A percentile compares a stretch with the other conserved stretches of the same genome.
Evolutionary conservation across 2,329 filamentous ascomycete species (phyloP).

Genomic region (Zasmidium cellare): DNA sequence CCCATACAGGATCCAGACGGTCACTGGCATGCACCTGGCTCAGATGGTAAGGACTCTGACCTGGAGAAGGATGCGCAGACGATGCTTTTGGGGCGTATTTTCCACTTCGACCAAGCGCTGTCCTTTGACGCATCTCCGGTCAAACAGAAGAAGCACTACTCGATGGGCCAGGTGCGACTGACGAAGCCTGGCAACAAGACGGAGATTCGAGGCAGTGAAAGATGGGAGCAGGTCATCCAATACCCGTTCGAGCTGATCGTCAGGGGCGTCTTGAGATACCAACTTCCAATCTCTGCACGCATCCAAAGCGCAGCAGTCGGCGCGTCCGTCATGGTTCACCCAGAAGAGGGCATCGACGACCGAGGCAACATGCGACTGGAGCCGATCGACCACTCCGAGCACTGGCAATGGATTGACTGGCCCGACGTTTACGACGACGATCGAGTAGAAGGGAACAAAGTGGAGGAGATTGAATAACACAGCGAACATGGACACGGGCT

Average conservation of each 20-base stretch:
- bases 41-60: constrained; percentile 51
- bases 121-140: constrained; percentile 89
- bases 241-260: constrained; percentile 94
- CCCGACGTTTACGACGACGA: constrained; percentile 16
- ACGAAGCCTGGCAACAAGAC: constrained; percentile 84
- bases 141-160: constrained; percentile 68
- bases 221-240: constrained; percentile 88
- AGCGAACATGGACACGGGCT: constrained; percentile 5
- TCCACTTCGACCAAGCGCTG: constrained; percentile 81
- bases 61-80: constrained; percentile 68
- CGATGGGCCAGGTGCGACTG: constrained; percentile 81
- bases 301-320: constrained; percentile 53
- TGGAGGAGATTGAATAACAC: not conserved
- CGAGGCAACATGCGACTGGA: constrained; percentile 33
- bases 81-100: constrained; percentile 87
- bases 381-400: constrained; percentile 27
- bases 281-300: constrained; percentile 59
- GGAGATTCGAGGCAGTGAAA: constrained; percentile 72
- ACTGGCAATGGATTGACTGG: constrained; percentile 36
- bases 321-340: constrained; percentile 41
- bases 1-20: constrained; percentile 25
- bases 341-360: constrained; percentile 36
- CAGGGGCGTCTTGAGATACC: constrained; percentile 85
- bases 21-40: constrained; percentile 28
- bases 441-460: constrained; percentile 1